phyloP scores from a whole-genome alignment of 495 filamentous ascomycete species.

The Xylaria intraflava region DNA sequence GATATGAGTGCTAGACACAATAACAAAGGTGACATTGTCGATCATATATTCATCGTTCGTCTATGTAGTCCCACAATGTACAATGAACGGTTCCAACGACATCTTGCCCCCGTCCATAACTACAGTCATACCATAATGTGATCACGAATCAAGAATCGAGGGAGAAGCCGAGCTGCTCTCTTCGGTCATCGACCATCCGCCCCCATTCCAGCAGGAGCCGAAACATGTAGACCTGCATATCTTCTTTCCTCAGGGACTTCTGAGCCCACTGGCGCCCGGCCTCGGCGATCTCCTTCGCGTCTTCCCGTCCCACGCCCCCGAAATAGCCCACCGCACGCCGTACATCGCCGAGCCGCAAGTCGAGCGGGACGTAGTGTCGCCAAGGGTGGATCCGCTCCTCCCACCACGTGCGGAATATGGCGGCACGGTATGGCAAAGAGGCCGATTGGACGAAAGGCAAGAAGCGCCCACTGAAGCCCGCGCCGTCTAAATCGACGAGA shows the following conservation, averaged over 20 bases:
- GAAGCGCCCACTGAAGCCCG: conserved; percentile 53
- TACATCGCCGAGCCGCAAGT: conserved; percentile 57
- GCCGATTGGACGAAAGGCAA: conserved; percentile 59
- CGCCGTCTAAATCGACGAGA: conserved; percentile 65
- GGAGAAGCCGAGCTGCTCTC: conserved; percentile 52
- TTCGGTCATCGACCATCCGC: conserved; percentile 53
- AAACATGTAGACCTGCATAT: conserved; percentile 82
- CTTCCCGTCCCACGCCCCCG: conserved; percentile 16
- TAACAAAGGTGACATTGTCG: background rate
- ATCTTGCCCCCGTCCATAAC: too few species aligned
- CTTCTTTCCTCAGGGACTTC: conserved; percentile 62
- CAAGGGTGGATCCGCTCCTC: conserved; percentile 62
- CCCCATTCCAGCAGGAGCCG: conserved; percentile 71
- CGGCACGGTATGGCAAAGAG: conserved; percentile 57
- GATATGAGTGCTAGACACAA: background rate
- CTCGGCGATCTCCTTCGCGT: conserved; percentile 55
- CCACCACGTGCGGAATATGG: conserved; percentile 70
- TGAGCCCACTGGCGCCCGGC: conserved; percentile 57
- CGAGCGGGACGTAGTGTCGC: conserved; percentile 72
- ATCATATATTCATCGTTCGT: background rate
- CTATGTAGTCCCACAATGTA: background rate
- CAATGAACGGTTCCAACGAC: too few species aligned
- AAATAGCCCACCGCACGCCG: conserved; percentile 59
- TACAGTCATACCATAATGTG: too few species aligned
- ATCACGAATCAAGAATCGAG: background rate